Evolutionary conservation across 495 filamentous ascomycete genomes (phyloP).

Genomic region (Poronia punctata): DNA sequence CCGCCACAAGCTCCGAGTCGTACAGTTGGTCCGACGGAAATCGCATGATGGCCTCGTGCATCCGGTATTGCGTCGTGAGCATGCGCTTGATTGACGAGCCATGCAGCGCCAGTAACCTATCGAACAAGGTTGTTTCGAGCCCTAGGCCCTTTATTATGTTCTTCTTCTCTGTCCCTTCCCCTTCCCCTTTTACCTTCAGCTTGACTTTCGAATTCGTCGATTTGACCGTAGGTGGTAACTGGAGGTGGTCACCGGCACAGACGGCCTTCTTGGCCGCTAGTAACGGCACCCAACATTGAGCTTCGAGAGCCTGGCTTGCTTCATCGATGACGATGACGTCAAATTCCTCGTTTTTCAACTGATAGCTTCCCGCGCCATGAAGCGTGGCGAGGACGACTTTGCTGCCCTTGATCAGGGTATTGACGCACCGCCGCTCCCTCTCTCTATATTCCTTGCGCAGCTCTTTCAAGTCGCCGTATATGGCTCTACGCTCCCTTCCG

Average conservation of each 20-base stretch:
- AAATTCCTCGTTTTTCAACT: conserved; percentile 73
- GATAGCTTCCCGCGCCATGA: conserved; percentile 84
- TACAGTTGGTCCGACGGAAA: conserved; percentile 91
- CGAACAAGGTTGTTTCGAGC: conserved; percentile 85
- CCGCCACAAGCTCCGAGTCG: conserved; percentile 69
- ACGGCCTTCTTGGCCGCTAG: conserved; percentile 75
- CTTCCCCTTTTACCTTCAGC: conserved; percentile 20
- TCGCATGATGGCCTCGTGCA: conserved; percentile 92
- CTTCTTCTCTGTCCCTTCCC: conserved; percentile 18
- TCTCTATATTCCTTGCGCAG: conserved; percentile 84
- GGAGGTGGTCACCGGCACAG: conserved; percentile 89
- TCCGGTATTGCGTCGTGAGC: conserved; percentile 97
- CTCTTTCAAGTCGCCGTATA: conserved; percentile 79
- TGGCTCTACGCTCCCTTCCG: conserved; percentile 70
- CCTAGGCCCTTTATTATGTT: conserved; percentile 42
- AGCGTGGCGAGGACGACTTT: conserved; percentile 88
- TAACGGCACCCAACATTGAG: conserved; percentile 96
- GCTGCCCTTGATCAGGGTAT: conserved; percentile 63
- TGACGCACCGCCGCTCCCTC: conserved; percentile 74
- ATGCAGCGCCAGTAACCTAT: conserved; percentile 75
- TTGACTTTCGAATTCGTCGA: conserved; percentile 53
- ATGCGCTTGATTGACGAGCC: conserved; percentile 81
- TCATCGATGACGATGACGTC: conserved; percentile 96
- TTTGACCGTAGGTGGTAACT: conserved; percentile 93
- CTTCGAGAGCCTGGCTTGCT: conserved; percentile 90